Evolutionary conservation across 345 rosid genomes (phyloP).

Genomic region (Rubroshorea leprosula): DNA sequence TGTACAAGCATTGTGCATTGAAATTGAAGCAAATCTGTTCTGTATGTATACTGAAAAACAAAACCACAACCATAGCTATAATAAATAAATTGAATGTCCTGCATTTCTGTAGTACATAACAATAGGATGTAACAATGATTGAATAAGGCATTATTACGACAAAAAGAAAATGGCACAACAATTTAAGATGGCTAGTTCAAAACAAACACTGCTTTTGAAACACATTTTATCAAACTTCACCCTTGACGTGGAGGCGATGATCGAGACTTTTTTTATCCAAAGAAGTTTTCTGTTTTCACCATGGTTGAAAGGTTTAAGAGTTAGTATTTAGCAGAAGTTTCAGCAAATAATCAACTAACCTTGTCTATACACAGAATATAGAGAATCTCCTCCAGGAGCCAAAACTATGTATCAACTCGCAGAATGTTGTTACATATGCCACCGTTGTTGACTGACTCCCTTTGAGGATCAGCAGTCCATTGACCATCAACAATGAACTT

Average conservation of each 20-base stretch:
- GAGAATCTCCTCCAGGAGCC: background rate
- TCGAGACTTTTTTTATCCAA: background rate
- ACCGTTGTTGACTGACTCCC: slow-evolving; percentile 48
- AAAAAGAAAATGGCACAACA: too few species aligned
- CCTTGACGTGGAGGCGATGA: background rate
- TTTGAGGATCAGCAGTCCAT: slow-evolving; percentile 65
- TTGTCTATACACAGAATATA: background rate
- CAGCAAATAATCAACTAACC: background rate
- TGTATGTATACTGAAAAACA: background rate
- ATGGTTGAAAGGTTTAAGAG: background rate
- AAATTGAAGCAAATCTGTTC: background rate
- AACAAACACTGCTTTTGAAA: too few species aligned
- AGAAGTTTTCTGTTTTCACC: background rate
- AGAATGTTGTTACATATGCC: slow-evolving; percentile 73
- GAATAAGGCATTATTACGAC: background rate
- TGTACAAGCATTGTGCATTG: background rate
- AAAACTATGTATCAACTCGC: slow-evolving; percentile 38
- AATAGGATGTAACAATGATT: background rate
- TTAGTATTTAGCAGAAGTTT: background rate
- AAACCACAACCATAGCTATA: background rate
- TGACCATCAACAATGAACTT: slow-evolving; percentile 85
- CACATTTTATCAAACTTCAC: background rate
- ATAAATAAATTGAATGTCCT: too few species aligned
- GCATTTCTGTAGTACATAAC: background rate
- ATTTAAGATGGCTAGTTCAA: background rate